A percentile compares a stretch with the other conserved stretches of the same genome.
phyloP scores from a whole-genome alignment of 345 rosid species.

The Sisymbrium altissimum region DNA sequence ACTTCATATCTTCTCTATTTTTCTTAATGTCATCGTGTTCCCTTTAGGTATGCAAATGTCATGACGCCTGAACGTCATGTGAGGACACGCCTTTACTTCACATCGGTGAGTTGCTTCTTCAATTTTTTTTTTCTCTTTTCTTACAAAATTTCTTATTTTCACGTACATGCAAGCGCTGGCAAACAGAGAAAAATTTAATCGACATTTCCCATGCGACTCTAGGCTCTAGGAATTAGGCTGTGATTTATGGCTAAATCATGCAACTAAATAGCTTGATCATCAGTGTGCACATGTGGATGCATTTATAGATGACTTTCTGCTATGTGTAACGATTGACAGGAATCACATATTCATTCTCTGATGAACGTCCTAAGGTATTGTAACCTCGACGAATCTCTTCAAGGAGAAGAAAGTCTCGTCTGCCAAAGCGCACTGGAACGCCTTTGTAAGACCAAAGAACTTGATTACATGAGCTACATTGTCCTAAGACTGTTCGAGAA shows the following conservation, averaged over 20 bases:
- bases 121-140: neutral
- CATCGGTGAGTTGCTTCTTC: conserved; percentile 67
- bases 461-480: conserved; percentile 98
- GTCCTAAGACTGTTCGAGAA: conserved; percentile 94
- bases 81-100: conserved; percentile 96
- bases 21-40: neutral
- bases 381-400: conserved; percentile 95
- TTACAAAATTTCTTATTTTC: neutral
- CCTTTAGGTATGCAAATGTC: conserved; percentile 92
- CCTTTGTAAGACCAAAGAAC: conserved; percentile 81
- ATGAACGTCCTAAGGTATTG: conserved; percentile 95
- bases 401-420: conserved; percentile 88
- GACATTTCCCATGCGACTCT: neutral
- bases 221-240: neutral
- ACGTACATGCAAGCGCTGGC: neutral
- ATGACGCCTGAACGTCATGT: conserved; percentile 98
- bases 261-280: neutral
- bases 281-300: neutral
- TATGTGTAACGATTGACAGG: conserved; percentile 47
- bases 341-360: conserved; percentile 96
- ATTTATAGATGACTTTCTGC: neutral
- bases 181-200: neutral
- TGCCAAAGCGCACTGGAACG: conserved; percentile 74
- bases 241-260: neutral
- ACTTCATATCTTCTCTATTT: neutral